These are phyloP conservation scores for Chrysoporthe deuterocubensis DNA, from an alignment of 2,329 filamentous ascomycete species.

Conservation along the genomic window DNA sequence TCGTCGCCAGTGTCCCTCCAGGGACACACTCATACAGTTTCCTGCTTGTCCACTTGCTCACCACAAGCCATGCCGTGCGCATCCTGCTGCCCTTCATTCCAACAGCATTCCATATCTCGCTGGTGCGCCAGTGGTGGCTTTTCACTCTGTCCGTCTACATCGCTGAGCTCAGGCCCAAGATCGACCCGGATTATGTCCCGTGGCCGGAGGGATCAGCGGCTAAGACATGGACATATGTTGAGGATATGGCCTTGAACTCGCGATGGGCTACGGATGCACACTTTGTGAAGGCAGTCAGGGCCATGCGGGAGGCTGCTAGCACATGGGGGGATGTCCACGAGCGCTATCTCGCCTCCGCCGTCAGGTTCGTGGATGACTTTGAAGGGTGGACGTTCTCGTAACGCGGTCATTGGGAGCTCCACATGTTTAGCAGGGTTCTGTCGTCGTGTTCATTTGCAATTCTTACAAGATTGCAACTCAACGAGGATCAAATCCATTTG, in stretches of 20 bases:
- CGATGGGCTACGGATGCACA: conserved; percentile 74
- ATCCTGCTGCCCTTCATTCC: conserved; percentile 81
- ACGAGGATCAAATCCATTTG: background rate
- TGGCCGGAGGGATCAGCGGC: conserved; percentile 58
- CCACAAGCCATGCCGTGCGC: conserved; percentile 85
- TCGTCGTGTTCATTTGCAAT: background rate
- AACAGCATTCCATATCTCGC: conserved; percentile 68
- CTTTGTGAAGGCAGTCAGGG: conserved; percentile 79
- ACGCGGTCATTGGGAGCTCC: background rate
- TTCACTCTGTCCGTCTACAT: conserved; percentile 80
- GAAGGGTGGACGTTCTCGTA: conserved; percentile 61
- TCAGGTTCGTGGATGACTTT: conserved; percentile 76
- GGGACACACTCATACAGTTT: conserved; percentile 76
- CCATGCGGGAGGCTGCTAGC: conserved; percentile 73
- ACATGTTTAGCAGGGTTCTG: background rate
- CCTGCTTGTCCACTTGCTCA: conserved; percentile 80
- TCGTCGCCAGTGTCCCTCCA: conserved; percentile 63
- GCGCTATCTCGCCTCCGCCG: conserved; percentile 68
- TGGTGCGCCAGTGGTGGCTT: conserved; percentile 91
- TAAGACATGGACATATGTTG: conserved; percentile 77
- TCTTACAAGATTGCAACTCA: background rate
- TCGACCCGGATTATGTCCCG: conserved; percentile 68
- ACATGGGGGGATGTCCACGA: conserved; percentile 75
- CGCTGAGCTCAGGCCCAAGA: conserved; percentile 70
- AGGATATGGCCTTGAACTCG: conserved; percentile 71